phyloP scores from a whole-genome alignment of 2,329 filamentous ascomycete genomes.

The Karstenula rhodostoma region DNA sequence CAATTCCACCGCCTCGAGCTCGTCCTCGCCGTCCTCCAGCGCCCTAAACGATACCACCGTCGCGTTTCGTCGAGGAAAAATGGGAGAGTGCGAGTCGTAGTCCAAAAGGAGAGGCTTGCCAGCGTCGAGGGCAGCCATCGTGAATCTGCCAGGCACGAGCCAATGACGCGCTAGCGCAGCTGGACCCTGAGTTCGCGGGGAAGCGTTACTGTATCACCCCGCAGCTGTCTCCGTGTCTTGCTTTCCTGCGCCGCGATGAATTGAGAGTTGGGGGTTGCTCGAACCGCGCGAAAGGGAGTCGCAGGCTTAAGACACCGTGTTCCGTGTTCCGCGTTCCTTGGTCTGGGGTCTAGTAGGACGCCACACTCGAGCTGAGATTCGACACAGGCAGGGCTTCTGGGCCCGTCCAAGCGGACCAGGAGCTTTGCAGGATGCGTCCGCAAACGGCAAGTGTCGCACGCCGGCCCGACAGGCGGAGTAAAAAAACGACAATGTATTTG shows the following conservation, averaged over 20 bases:
- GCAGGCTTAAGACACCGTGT: not conserved
- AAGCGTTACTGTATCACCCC: not conserved
- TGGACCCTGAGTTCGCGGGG: constrained; percentile 17
- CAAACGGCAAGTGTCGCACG: not conserved
- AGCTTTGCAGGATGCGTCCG: not conserved
- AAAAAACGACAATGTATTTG: not conserved
- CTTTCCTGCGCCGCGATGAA: not conserved
- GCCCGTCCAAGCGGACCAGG: constrained; percentile 1
- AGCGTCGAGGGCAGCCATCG: constrained; percentile 31
- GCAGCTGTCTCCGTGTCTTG: not conserved
- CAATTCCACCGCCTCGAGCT: constrained; percentile 26
- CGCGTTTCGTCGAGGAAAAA: constrained; percentile 23
- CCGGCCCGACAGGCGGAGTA: not conserved
- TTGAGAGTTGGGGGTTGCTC: not conserved
- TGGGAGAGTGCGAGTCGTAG: constrained; percentile 30
- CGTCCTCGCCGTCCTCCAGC: constrained; percentile 37
- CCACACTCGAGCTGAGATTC: constrained; percentile 5
- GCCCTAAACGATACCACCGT: constrained; percentile 28
- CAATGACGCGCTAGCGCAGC: constrained; percentile 24
- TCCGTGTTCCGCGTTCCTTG: not conserved
- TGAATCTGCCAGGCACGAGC: constrained; percentile 28
- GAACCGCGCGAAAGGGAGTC: not conserved
- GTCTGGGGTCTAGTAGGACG: not conserved
- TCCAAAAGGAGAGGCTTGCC: constrained; percentile 33
- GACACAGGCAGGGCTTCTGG: constrained; percentile 3